Conservation (phyloP, 1,284 basidiomycete species). For the Moniliophthora roreri region DNA sequence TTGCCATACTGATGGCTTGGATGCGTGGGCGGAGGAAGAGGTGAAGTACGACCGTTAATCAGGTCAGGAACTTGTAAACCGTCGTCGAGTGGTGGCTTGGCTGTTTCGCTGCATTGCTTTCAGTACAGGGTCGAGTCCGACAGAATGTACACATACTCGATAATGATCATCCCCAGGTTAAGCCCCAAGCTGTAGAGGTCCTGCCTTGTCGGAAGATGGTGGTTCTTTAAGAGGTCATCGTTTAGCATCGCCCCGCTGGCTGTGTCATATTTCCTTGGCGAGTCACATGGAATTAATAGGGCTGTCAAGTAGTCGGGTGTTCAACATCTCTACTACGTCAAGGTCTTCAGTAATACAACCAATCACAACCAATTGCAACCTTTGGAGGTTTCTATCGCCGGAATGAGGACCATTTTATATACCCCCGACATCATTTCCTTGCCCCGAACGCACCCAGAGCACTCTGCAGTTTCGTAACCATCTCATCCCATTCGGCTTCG, state of each 20-base stretch:
- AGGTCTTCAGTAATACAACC: too few species aligned
- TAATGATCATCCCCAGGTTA: constrained; percentile 6
- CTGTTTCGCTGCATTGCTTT: constrained; percentile 4
- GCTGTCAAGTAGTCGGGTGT: too few species aligned
- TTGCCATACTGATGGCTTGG: constrained; percentile 23
- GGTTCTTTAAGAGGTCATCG: not conserved
- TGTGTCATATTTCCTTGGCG: too few species aligned
- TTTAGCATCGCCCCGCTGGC: too few species aligned
- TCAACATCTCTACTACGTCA: too few species aligned
- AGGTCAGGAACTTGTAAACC: not conserved
- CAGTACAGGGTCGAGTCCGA: not conserved
- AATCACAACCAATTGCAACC: too few species aligned
- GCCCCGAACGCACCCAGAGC: constrained; percentile 62
- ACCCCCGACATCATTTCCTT: not conserved
- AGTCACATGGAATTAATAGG: too few species aligned
- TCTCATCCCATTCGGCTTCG: constrained; percentile 93
- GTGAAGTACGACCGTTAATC: not conserved
- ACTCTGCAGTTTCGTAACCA: constrained; percentile 80
- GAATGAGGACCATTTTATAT: not conserved
- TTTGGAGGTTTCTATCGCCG: too few species aligned
- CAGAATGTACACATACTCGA: not conserved
- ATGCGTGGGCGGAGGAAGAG: constrained; percentile 22
- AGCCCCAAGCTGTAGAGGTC: not conserved
- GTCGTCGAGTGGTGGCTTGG: constrained; percentile 10
- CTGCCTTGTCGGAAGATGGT: not conserved